Base-by-base conservation (phyloP, 75 land plant species). In the Pseudotsuga menziesii region DNA sequence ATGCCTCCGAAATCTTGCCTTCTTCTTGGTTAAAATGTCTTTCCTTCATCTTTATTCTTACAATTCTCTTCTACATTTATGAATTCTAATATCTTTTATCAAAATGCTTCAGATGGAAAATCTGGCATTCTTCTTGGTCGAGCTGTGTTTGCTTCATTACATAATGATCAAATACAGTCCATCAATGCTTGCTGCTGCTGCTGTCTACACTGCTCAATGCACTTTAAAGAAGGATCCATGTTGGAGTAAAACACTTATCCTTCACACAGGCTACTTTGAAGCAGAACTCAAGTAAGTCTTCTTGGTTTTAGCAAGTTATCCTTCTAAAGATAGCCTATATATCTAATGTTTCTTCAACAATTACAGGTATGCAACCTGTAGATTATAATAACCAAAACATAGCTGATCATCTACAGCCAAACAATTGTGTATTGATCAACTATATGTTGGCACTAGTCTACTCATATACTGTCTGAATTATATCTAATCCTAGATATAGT, bases 161-260 rank as follows among this genome's bases (percentile, higher is more conserved):
- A 71, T 75, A 27, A 85, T 85, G 80, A 57, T 89, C n/a, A 84
- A 77, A 27, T 89, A 78, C 54, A 76, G 86, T 78, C 94, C 94
- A 5, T 93, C 96, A 12, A 79, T 86, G 78, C 63, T 96, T 25
- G 92, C 98, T 57, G 98, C 98, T 58, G 83, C 97, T 25, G 94
- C 97, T 25, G 97, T 93, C 17, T 93, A 88, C 70, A 91, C 92
- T 12, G 98, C 98, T 14, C 84, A 88, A 17, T 77, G 76, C 77
- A 91, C 92, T 2, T 82, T 96, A 4, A 85, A 81, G 29, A 84
- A 77, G 86, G 80, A 58, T 26, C 86, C 97, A 9, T 73, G 44
- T 77, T 96, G 97, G 99, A 90, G 64, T 36, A 87, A 85, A 6
- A 88, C 91, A 7, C 93, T 96, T 3, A 82, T 83, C 80, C 73